Conservation (phyloP, 73 alveolate genomes). For the Diophrys appendiculata region DNA sequence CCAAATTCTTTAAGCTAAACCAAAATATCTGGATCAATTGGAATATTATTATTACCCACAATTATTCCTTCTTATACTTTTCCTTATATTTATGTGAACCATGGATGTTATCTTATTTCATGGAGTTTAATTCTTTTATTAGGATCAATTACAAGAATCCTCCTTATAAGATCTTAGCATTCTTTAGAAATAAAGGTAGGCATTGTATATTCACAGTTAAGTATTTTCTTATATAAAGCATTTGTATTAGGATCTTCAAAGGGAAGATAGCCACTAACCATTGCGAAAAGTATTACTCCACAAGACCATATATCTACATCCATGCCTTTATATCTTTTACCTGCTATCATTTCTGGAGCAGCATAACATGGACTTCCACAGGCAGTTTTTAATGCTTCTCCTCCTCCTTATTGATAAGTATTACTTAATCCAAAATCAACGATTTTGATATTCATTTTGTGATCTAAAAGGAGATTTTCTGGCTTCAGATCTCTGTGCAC, state of each 20-base stretch:
- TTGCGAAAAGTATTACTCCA: slow-evolving; percentile 69
- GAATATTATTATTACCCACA: too few relatives aligned
- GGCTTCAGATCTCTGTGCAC: too few relatives aligned
- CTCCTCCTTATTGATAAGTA: too few relatives aligned
- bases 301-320: slow-evolving; percentile 67
- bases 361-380: slow-evolving; percentile 79
- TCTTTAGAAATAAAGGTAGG: slow-evolving; percentile 63
- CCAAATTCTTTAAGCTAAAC: too few relatives aligned
- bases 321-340: slow-evolving; percentile 44
- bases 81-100: too few relatives aligned
- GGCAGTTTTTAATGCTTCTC: slow-evolving; percentile 37
- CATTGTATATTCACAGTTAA: slow-evolving; percentile 45
- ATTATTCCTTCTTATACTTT: too few relatives aligned
- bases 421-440: too few relatives aligned
- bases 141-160: slow-evolving; percentile 81
- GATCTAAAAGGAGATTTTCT: too few relatives aligned
- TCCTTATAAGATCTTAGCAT: slow-evolving; percentile 65
- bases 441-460: too few relatives aligned
- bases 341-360: slow-evolving; percentile 68
- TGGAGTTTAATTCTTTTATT: slow-evolving; percentile 75
- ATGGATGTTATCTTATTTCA: slow-evolving; percentile 83
- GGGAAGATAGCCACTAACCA: slow-evolving; percentile 75
- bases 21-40: too few relatives aligned
- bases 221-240: slow-evolving; percentile 62
- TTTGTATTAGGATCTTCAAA: slow-evolving; percentile 75